A percentile compares a stretch with the other conserved stretches of the same genome.
These are phyloP conservation scores for Metschnikowia proteae DNA, from an alignment of 805 yeast genomes.

Conservation along the genomic window DNA sequence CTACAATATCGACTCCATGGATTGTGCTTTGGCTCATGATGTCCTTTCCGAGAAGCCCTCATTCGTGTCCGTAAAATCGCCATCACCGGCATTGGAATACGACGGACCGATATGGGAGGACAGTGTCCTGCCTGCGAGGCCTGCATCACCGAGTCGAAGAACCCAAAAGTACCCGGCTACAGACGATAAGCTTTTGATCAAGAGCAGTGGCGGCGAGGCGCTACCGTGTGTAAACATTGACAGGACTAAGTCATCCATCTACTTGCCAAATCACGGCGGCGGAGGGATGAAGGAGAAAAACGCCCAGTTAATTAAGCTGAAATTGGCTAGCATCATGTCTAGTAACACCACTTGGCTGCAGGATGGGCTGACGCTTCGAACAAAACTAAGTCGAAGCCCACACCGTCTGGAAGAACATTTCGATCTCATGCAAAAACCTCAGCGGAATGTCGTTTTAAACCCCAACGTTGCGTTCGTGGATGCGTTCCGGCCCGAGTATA, in stretches of 20 bases:
- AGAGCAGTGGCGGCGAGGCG: constrained; percentile 12
- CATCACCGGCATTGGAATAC: constrained; percentile 16
- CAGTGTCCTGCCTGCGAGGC: constrained; percentile 6
- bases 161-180: constrained; percentile 16
- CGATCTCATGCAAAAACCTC: constrained; percentile 4
- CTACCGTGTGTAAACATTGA: constrained; percentile 7
- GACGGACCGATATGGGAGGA: constrained; percentile 17
- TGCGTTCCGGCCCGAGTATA: constrained; percentile 50
- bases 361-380: not conserved
- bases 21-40: constrained; percentile 8
- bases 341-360: not conserved
- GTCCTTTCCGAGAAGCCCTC: constrained; percentile 6
- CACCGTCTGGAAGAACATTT: not conserved
- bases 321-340: constrained; percentile 3
- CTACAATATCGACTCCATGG: constrained; percentile 8
- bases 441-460: constrained; percentile 16
- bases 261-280: constrained; percentile 2
- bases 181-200: constrained; percentile 1
- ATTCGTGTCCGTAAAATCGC: constrained; percentile 9
- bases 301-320: constrained; percentile 2
- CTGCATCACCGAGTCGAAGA: not conserved
- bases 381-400: not conserved
- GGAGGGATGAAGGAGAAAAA: constrained; percentile 6
- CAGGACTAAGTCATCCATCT: constrained; percentile 7
- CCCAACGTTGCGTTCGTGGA: constrained; percentile 44